Evolutionary conservation across 352 stramenopile species (phyloP), one percentile per base, ranked within the genome.

Genomic region (Pythium plurisporium): DNA sequence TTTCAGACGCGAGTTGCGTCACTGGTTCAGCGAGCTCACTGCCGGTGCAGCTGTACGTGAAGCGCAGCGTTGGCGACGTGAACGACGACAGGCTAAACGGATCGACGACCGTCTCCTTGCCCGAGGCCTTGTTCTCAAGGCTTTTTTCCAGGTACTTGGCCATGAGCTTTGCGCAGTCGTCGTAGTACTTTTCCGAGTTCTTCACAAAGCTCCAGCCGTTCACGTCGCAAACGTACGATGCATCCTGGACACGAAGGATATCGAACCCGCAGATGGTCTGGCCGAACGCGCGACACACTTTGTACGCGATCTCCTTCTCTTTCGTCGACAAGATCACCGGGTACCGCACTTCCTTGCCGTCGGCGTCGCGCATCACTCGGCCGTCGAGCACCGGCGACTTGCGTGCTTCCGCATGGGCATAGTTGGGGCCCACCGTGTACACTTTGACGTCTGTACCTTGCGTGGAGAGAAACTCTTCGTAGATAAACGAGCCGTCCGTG

Each of bases 141-240:
- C 79, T 79, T 43, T 84, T 72, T 41, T 86, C 79, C 0, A 95
- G 53, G 53, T 90, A 95, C 58, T 91, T 83, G 20, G 70, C 76
- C 34, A 99, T 68, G 30, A 54, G 31, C 46, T 29, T 54, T 20
- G 46, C 46, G 22, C 46, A 54, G 70, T 99, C 97, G 62, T 99
- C 96, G 69, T 99, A 99, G 69, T 99, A 99, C 76, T 99, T 99
- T 54, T 97, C 86, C 43, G 94, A 99, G 62, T 99, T 99, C 81
- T 99, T 99, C 17, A 99, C 98, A 77, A 99, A 99, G 59, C 91
- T 99, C 92, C 96, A 99, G 25, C 98, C 98, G 74, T 99, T 99
- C 12, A 99, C 98, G 72, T 99, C 98, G 76, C 97, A 99, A 6
- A 99, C 96, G 69, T 98, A 99, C 10, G 92, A 95, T 33, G 72